Evolutionary conservation across 73 alveolate genomes (phyloP).

Genomic region (Durusdinium trenchii): DNA sequence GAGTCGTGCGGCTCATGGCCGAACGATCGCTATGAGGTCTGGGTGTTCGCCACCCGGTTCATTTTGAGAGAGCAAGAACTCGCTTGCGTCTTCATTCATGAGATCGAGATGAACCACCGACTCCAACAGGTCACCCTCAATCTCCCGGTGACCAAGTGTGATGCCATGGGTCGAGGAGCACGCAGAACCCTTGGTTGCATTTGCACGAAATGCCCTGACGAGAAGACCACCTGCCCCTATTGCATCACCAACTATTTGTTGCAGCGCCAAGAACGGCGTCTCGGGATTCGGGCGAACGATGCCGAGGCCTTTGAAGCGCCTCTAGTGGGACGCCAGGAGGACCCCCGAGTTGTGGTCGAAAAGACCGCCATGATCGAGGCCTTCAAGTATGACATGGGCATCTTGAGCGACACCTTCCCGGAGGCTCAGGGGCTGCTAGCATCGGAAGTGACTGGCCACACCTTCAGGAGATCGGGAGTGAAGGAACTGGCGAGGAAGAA

Average conservation of each 20-base stretch:
- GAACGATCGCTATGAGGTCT: neutral
- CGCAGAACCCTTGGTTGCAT: neutral
- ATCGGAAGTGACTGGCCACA: neutral
- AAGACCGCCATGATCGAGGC: neutral
- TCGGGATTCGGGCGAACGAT: too few relatives aligned
- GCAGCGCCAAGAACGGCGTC: neutral
- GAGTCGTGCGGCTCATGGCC: neutral
- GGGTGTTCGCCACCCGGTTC: neutral
- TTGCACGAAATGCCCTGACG: neutral
- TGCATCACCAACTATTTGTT: neutral
- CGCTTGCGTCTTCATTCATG: neutral
- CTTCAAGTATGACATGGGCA: neutral
- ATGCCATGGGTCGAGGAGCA: neutral
- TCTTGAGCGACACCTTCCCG: neutral
- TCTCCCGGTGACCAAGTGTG: neutral
- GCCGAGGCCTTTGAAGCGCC: neutral
- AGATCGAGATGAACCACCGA: neutral
- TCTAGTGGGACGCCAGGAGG: neutral
- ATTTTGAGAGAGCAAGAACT: slow-evolving; percentile 6
- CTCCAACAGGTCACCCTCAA: neutral
- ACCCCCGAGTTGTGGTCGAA: neutral
- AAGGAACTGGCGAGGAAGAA: slow-evolving; percentile 9
- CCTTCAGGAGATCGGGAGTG: slow-evolving; percentile 25
- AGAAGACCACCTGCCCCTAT: neutral
- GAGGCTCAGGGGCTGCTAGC: neutral